These are phyloP conservation scores for Penicillium sp. DNA, from an alignment of 2,329 filamentous ascomycete species.

Conservation along the genomic window DNA sequence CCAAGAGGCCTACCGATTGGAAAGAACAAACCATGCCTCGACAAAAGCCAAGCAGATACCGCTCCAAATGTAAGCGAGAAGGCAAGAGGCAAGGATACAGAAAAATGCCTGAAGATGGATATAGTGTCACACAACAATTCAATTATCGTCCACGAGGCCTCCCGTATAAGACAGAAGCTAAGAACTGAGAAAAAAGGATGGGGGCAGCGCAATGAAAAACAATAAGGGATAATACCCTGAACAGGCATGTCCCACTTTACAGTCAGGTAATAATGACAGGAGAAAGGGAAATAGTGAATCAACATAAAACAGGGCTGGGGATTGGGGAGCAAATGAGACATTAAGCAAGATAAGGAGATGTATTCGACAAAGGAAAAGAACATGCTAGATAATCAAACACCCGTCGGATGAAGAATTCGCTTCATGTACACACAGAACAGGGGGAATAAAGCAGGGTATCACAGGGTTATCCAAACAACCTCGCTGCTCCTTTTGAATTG, in stretches of 20 bases:
- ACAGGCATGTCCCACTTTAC: constrained; percentile 22
- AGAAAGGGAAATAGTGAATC: constrained; percentile 19
- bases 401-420: constrained; percentile 30
- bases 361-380: constrained; percentile 30
- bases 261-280: constrained; percentile 27
- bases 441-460: constrained; percentile 38
- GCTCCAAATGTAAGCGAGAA: background rate
- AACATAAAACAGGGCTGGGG: constrained; percentile 6
- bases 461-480: constrained; percentile 38
- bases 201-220: constrained; percentile 3
- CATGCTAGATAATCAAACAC: constrained; percentile 35
- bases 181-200: constrained; percentile 1
- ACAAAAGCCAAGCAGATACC: constrained; percentile 1
- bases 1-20: background rate
- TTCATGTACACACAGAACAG: constrained; percentile 30
- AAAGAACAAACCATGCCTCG: background rate
- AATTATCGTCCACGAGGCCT: constrained; percentile 18
- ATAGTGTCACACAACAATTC: constrained; percentile 15
- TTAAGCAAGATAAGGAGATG: constrained; percentile 19
- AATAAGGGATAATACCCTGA: constrained; percentile 15
- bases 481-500: constrained; percentile 28
- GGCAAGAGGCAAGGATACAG: background rate
- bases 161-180: constrained; percentile 18
- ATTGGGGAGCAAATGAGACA: constrained; percentile 9
- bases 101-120: background rate